Conservation (phyloP, 1,139 yeast genomes). For the Geotrichum bryndzae region DNA sequence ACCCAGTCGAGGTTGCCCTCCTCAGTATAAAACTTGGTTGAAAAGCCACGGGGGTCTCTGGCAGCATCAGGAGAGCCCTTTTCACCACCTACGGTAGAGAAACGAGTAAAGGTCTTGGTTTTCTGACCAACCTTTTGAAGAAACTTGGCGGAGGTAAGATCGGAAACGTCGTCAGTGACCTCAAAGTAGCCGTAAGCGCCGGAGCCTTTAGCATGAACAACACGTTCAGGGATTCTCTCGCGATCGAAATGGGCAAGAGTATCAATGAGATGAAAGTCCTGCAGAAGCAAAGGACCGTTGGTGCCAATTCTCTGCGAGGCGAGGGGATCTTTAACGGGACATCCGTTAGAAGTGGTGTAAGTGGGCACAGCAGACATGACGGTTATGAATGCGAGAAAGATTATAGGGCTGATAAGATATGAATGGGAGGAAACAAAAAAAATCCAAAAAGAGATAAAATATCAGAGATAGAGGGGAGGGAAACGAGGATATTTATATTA, state of each 20-base stretch:
- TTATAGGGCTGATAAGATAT: background rate
- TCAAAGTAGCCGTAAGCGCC: constrained; percentile 80
- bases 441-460: no score
- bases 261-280: constrained; percentile 74
- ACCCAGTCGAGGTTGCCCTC: constrained; percentile 88
- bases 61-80: constrained; percentile 78
- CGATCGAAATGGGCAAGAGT: constrained; percentile 78
- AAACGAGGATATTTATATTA: background rate
- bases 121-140: constrained; percentile 69
- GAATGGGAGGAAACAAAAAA: background rate
- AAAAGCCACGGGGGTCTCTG: constrained; percentile 86
- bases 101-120: constrained; percentile 67
- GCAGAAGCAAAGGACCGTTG: constrained; percentile 69
- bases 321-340: constrained; percentile 58
- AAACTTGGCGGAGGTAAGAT: constrained; percentile 64
- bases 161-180: constrained; percentile 76
- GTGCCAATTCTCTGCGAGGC: constrained; percentile 72
- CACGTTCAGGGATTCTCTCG: constrained; percentile 85
- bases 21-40: constrained; percentile 77
- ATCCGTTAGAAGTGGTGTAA: constrained; percentile 67
- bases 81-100: constrained; percentile 89
- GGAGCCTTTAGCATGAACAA: constrained; percentile 85
- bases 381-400: background rate
- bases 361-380: constrained; percentile 23
- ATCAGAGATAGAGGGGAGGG: background rate